Conservation (phyloP, 768 basidiomycete genomes). For the Baorangia bicolor region DNA sequence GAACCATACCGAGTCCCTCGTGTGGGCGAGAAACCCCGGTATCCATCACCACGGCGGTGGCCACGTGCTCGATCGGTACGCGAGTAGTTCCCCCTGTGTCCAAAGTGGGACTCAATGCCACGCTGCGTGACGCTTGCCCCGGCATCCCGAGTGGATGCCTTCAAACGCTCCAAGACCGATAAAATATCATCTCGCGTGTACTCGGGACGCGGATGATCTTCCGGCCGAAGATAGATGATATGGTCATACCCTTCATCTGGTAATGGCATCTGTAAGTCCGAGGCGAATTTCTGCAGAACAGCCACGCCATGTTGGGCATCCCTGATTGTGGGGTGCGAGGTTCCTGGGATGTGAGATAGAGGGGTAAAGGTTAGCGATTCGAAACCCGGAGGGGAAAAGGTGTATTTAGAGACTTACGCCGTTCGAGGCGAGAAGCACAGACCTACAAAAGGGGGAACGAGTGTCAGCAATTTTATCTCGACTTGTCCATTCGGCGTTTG, state of each 20-base stretch:
- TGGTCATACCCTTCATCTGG: slow-evolving; percentile 65
- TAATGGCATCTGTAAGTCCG: slow-evolving; percentile 56
- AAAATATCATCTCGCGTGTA: slow-evolving; percentile 55
- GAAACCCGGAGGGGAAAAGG: not conserved
- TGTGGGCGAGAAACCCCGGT: slow-evolving; percentile 14
- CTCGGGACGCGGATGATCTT: slow-evolving; percentile 38
- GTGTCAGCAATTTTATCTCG: slow-evolving; percentile 11
- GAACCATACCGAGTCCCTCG: slow-evolving; percentile 14
- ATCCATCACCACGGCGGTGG: slow-evolving; percentile 12
- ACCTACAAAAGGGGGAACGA: slow-evolving; percentile 40
- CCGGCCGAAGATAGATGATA: slow-evolving; percentile 40
- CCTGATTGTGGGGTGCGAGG: slow-evolving; percentile 74
- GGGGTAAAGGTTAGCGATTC: slow-evolving; percentile 6
- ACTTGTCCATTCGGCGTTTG: not conserved
- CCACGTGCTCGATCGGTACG: slow-evolving; percentile 22
- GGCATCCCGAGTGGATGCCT: slow-evolving; percentile 25
- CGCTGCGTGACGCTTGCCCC: slow-evolving; percentile 6
- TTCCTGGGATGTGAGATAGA: slow-evolving; percentile 45
- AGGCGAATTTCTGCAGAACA: slow-evolving; percentile 64
- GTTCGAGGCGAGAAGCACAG: slow-evolving; percentile 58
- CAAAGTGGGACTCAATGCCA: slow-evolving; percentile 6
- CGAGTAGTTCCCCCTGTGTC: slow-evolving; percentile 6
- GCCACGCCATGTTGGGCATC: slow-evolving; percentile 53
- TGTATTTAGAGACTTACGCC: slow-evolving; percentile 45
- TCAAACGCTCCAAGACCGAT: slow-evolving; percentile 51